These are phyloP conservation scores for Passiflora organensis DNA, from an alignment of 345 rosid genomes.

Conservation along the genomic window DNA sequence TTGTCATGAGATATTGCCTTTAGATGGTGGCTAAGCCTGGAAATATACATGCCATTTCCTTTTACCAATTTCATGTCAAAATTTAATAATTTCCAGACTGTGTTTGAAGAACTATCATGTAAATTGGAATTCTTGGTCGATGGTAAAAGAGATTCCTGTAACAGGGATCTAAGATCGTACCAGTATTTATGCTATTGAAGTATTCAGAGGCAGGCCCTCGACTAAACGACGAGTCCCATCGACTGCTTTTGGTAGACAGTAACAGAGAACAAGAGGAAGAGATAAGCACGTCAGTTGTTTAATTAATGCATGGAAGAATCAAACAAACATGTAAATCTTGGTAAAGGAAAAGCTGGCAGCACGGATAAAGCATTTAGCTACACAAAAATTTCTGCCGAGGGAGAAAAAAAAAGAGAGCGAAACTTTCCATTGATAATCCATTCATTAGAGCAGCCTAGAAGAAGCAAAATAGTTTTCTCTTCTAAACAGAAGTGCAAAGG, in stretches of 20 bases:
- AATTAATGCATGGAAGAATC: background rate
- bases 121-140: slow-evolving; percentile 10
- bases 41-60: background rate
- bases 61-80: slow-evolving; percentile 12
- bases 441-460: too few species aligned
- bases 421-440: too few species aligned
- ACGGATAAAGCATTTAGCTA: background rate
- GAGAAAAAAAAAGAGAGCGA: too few species aligned
- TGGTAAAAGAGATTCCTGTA: slow-evolving; percentile 1
- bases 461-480: too few species aligned
- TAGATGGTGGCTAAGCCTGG: background rate
- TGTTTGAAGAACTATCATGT: slow-evolving; percentile 9
- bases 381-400: background rate
- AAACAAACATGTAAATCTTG: background rate
- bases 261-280: slow-evolving; percentile 9
- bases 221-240: slow-evolving; percentile 79
- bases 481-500: too few species aligned
- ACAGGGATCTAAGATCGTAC: slow-evolving; percentile 31
- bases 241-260: slow-evolving; percentile 35
- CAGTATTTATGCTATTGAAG: slow-evolving; percentile 59
- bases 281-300: slow-evolving; percentile 4
- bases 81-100: background rate
- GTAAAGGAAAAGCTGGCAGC: background rate
- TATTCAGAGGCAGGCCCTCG: slow-evolving; percentile 79
- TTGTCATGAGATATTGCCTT: slow-evolving; percentile 18